phyloP scores from a whole-genome alignment of 441 rosid genomes.

The Euphorbia schlechtendalii region DNA sequence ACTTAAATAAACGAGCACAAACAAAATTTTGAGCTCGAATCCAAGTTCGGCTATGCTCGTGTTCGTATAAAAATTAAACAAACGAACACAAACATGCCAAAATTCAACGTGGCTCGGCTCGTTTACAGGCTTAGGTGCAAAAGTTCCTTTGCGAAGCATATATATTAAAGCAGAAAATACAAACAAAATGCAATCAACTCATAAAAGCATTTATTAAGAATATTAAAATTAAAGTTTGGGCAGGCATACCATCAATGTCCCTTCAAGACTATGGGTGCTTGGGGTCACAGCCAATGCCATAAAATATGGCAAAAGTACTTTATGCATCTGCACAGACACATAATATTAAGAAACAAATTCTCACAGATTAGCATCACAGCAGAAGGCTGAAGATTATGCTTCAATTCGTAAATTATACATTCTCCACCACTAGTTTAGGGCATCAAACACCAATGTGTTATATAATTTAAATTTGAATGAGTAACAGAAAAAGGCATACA shows the following conservation, averaged over 20 bases:
- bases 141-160: background rate
- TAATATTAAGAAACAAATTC: slow-evolving; percentile 7
- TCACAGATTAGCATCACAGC: background rate
- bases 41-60: too few relatives aligned
- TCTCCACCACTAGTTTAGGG: too few relatives aligned
- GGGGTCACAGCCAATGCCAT: slow-evolving; percentile 62
- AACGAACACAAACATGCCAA: too few relatives aligned
- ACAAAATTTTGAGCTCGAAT: too few relatives aligned
- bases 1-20: too few relatives aligned
- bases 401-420: background rate
- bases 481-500: background rate
- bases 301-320: slow-evolving; percentile 61
- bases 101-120: too few relatives aligned
- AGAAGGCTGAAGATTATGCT: background rate
- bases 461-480: background rate
- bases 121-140: too few relatives aligned
- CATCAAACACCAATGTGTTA: background rate
- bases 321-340: slow-evolving; percentile 70
- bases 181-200: background rate
- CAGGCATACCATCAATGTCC: slow-evolving; percentile 72
- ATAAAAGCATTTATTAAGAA: background rate
- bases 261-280: slow-evolving; percentile 75
- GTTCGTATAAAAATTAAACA: too few relatives aligned
- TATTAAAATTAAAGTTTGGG: background rate
- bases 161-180: background rate